These are phyloP conservation scores for Arctium lappa DNA, from an alignment of 129 eudicot species.

Conservation along the genomic window DNA sequence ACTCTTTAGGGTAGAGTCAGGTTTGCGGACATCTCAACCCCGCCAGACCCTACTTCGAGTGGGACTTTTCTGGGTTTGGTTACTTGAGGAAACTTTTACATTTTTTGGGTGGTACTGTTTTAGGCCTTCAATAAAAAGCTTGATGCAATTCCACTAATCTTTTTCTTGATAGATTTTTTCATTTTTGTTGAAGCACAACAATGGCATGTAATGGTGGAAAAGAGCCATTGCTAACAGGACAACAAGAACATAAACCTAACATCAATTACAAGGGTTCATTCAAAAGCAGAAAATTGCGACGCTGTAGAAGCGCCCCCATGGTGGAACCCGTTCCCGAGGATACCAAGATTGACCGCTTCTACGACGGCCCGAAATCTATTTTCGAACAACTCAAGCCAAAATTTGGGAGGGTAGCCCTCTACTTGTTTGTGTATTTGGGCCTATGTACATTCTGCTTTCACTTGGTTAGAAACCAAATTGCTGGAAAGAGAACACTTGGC, in stretches of 20 bases:
- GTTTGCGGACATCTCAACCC: too few species aligned
- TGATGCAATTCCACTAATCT: too few species aligned
- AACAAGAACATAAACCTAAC: constrained; percentile 8
- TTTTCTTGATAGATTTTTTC: background rate
- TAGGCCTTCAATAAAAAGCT: too few species aligned
- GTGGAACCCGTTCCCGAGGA: constrained; percentile 42
- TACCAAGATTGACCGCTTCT: constrained; percentile 7
- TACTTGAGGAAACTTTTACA: too few species aligned
- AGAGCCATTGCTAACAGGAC: constrained; percentile 28
- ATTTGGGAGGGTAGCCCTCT: constrained; percentile 40
- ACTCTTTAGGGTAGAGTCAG: too few species aligned
- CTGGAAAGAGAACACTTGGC: constrained; percentile 53
- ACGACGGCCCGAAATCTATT: constrained; percentile 28
- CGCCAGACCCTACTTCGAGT: too few species aligned
- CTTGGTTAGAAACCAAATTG: constrained; percentile 52
- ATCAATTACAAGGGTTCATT: constrained; percentile 3
- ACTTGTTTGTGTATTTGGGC: constrained; percentile 45
- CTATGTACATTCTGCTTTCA: constrained; percentile 59
- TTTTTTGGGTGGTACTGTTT: too few species aligned
- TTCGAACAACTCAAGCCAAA: constrained; percentile 53
- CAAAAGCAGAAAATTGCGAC: constrained; percentile 54
- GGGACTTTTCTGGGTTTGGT: too few species aligned
- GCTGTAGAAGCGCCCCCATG: constrained; percentile 71
- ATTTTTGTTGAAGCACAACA: constrained; percentile 7
- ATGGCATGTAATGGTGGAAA: constrained; percentile 51